These are phyloP conservation scores for Serendipita vermifera DNA, from an alignment of 768 basidiomycete species.

Conservation along the genomic window DNA sequence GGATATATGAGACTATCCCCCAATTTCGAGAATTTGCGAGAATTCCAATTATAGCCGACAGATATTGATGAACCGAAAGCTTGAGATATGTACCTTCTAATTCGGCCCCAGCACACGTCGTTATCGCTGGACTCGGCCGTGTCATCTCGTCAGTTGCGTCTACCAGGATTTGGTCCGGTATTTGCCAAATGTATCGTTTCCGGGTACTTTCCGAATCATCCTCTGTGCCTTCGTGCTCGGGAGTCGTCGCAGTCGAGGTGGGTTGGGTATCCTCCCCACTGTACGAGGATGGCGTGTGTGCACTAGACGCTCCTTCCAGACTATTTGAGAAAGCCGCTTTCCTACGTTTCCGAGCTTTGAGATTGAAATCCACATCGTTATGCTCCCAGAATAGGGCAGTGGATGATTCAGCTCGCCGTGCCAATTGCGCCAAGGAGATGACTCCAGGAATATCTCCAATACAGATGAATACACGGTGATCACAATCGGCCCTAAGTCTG, in stretches of 20 bases:
- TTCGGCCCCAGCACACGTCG: conserved; percentile 20
- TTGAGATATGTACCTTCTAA: conserved; percentile 19
- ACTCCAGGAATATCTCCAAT: conserved; percentile 36
- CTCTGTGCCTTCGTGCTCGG: no score
- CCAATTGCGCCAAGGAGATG: conserved; percentile 49
- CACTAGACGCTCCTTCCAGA: no score
- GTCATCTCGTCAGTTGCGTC: conserved; percentile 57
- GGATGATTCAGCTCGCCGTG: no score
- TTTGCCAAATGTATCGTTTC: conserved; percentile 61
- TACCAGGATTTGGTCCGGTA: conserved; percentile 52
- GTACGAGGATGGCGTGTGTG: no score
- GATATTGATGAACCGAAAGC: conserved; percentile 64
- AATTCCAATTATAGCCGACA: conserved; percentile 47
- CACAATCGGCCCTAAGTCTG: conserved; percentile 75
- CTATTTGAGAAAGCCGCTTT: no score
- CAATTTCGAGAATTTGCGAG: conserved; percentile 68
- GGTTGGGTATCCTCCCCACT: no score
- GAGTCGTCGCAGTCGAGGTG: no score
- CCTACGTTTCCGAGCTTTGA: conserved; percentile 9
- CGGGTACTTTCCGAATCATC: no score
- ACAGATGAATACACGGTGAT: conserved; percentile 70
- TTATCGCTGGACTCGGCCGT: conserved; percentile 30
- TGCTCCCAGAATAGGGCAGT: no score
- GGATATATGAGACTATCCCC: no score
- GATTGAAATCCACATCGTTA: no score